Conservation (phyloP, 352 stramenopile genomes). For the Globisporangium heterothallicum region DNA sequence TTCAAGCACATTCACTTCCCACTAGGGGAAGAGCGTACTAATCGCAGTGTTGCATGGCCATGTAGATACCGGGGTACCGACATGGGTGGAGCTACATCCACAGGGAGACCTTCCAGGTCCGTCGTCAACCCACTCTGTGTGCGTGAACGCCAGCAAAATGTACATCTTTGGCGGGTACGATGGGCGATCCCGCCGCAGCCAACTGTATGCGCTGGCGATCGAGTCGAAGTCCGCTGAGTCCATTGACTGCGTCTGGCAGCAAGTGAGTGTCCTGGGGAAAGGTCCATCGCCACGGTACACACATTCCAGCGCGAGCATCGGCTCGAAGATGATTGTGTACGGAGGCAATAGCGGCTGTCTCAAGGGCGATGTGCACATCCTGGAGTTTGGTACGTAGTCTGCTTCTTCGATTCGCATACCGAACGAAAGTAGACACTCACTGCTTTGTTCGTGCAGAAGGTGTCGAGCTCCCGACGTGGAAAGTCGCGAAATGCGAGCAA, state of each 20-base stretch:
- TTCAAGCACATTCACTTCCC: not conserved
- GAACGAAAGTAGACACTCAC: no score
- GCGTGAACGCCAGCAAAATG: conserved; percentile 41
- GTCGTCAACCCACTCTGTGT: conserved; percentile 50
- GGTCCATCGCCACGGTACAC: conserved; percentile 43
- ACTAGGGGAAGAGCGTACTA: no score
- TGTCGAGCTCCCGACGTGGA: conserved; percentile 38
- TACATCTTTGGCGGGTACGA: conserved; percentile 64
- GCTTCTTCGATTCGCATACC: no score
- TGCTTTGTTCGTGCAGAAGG: conserved; percentile 19
- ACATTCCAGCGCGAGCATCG: conserved; percentile 39
- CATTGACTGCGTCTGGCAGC: conserved; percentile 37
- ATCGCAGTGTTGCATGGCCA: no score
- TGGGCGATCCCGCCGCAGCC: conserved; percentile 43
- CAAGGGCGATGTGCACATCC: conserved; percentile 47
- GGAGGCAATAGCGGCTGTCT: conserved; percentile 54
- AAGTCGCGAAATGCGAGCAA: conserved; percentile 32
- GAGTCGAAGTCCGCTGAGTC: conserved; percentile 21
- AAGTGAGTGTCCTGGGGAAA: conserved; percentile 30
- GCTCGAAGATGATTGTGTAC: conserved; percentile 46
- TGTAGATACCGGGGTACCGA: conserved; percentile 31
- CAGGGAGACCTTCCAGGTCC: conserved; percentile 36
- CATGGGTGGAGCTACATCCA: conserved; percentile 41
- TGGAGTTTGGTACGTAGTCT: conserved; percentile 31
- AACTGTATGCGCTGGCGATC: conserved; percentile 42